Percentiles rank a stretch among this genome's conserved stretches.
These are phyloP conservation scores for Aureobasidium sp. DNA, from an alignment of 2,329 filamentous ascomycete genomes.

Conservation along the genomic window DNA sequence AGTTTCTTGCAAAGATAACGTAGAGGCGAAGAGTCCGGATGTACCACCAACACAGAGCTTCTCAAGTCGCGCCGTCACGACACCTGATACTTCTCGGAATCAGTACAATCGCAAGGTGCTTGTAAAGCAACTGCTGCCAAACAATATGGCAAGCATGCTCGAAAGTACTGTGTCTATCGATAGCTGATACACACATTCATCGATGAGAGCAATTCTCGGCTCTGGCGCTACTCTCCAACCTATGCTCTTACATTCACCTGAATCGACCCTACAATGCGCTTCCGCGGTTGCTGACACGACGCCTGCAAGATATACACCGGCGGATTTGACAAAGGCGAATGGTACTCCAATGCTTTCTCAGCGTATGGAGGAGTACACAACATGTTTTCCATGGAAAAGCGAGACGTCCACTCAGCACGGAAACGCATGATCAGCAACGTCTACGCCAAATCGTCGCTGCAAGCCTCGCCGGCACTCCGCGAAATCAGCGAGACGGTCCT, in stretches of 20 bases:
- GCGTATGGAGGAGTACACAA: constrained; percentile 57
- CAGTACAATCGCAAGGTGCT: background rate
- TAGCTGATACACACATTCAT: background rate
- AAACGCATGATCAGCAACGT: constrained; percentile 74
- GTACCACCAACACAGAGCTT: too few species aligned
- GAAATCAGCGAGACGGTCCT: constrained; percentile 52
- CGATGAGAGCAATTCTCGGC: background rate
- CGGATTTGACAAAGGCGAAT: constrained; percentile 65
- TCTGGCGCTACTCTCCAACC: background rate
- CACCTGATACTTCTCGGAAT: too few species aligned
- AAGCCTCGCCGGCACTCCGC: constrained; percentile 50
- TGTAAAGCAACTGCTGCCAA: background rate
- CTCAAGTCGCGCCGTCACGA: too few species aligned
- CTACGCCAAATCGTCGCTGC: constrained; percentile 71
- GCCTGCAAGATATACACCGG: constrained; percentile 52
- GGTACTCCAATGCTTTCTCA: constrained; percentile 62
- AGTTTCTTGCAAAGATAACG: too few species aligned
- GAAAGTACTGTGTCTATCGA: background rate
- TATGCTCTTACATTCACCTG: background rate
- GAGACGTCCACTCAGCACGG: constrained; percentile 55
- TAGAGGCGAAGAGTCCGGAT: too few species aligned
- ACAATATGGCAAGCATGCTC: background rate
- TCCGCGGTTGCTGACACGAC: background rate
- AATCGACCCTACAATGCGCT: background rate
- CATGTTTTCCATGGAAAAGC: constrained; percentile 62